Conservation (phyloP, 495 filamentous ascomycete genomes). For the Xylaria telfairii region DNA sequence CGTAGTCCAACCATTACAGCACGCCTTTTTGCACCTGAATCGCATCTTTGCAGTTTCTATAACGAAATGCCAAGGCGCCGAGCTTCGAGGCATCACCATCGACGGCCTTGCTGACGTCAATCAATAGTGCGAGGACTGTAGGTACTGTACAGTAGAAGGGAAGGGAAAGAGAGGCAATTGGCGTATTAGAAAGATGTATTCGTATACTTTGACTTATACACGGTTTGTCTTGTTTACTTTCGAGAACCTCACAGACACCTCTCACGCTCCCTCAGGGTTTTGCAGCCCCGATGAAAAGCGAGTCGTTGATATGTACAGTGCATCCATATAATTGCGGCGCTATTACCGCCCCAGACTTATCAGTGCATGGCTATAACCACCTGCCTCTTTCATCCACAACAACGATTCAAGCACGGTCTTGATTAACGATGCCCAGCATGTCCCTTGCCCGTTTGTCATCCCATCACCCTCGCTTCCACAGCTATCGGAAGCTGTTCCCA, state of each 20-base stretch:
- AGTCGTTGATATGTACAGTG: conserved; percentile 4
- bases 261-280: background rate
- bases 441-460: conserved; percentile 7
- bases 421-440: background rate
- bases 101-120: conserved; percentile 1
- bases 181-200: background rate
- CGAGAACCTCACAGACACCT: background rate
- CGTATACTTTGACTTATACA: background rate
- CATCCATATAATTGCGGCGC: background rate
- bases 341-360: conserved; percentile 13
- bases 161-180: background rate
- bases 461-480: background rate
- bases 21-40: conserved; percentile 6
- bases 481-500: conserved; percentile 13
- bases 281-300: background rate
- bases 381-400: conserved; percentile 29
- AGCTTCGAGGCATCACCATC: background rate
- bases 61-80: background rate
- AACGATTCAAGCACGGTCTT: conserved; percentile 10
- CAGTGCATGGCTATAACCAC: conserved; percentile 17
- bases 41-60: background rate
- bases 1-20: background rate
- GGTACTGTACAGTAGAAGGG: too few relatives aligned
- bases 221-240: background rate
- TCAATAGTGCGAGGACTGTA: too few relatives aligned